Evolutionary conservation across 1,284 basidiomycete genomes (phyloP).

Genomic region (Filobasidium uniguttulatum): DNA sequence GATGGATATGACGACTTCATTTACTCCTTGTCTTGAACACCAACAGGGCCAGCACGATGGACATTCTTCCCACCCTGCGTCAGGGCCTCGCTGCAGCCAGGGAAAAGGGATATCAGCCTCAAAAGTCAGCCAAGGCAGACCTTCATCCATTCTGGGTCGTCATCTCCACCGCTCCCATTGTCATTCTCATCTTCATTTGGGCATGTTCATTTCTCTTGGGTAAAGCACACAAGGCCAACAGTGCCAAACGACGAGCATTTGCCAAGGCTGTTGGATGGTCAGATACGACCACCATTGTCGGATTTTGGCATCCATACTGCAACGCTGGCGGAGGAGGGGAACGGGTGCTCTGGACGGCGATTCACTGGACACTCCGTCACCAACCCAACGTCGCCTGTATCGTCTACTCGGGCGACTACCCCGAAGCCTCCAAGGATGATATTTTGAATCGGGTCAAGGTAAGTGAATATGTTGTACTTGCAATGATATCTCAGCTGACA

Average conservation of each 20-base stretch:
- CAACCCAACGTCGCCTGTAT: conserved; percentile 59
- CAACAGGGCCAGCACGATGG: too few species aligned
- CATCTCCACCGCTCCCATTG: conserved; percentile 23
- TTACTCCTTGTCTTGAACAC: too few species aligned
- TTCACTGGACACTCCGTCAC: conserved; percentile 61
- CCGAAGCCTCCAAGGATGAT: conserved; percentile 58
- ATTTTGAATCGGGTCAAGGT: conserved; percentile 76
- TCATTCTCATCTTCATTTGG: conserved; percentile 17
- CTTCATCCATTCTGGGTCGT: conserved; percentile 3
- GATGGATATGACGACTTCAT: too few species aligned
- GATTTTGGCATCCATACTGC: conserved; percentile 93
- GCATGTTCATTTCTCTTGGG: conserved; percentile 16
- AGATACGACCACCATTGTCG: conserved; percentile 44
- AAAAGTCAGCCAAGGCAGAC: background rate
- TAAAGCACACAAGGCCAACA: conserved; percentile 17
- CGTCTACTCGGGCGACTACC: conserved; percentile 77
- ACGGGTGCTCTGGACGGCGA: conserved; percentile 86
- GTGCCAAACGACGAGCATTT: conserved; percentile 21
- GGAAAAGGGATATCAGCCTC: background rate
- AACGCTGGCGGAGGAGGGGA: conserved; percentile 97
- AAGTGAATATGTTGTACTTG: conserved; percentile 18
- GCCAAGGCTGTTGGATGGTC: conserved; percentile 20
- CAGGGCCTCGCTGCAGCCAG: conserved; percentile 6
- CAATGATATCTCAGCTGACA: background rate
- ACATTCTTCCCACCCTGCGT: conserved; percentile 4